Conservation (phyloP, 495 filamentous ascomycete genomes). For the Trichocladium uniseriatum region DNA sequence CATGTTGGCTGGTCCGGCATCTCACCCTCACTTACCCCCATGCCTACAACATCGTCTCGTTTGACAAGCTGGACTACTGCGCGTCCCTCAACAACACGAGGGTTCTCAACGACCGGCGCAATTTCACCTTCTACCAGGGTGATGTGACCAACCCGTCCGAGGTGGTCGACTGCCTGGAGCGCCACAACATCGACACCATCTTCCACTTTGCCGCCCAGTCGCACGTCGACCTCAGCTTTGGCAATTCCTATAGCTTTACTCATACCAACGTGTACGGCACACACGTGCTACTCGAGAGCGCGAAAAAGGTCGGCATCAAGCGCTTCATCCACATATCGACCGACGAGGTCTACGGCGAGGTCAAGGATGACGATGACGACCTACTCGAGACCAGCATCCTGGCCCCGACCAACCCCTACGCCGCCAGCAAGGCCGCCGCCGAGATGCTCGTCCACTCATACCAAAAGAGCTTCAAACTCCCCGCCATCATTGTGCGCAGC, state of each 20-base stretch:
- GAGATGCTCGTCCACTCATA: slow-evolving; percentile 76
- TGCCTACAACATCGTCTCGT: slow-evolving; percentile 63
- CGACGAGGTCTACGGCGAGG: slow-evolving; percentile 72
- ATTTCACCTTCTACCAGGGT: slow-evolving; percentile 68
- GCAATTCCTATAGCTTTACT: slow-evolving; percentile 62
- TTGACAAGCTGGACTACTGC: slow-evolving; percentile 70
- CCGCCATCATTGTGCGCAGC: slow-evolving; percentile 59
- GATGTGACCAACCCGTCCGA: slow-evolving; percentile 55
- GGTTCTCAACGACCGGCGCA: slow-evolving; percentile 47
- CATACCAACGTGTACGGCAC: slow-evolving; percentile 65
- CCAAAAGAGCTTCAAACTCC: slow-evolving; percentile 60
- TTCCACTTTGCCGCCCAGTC: slow-evolving; percentile 72
- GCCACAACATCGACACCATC: slow-evolving; percentile 60
- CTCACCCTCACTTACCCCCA: slow-evolving; percentile 55
- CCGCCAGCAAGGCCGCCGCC: slow-evolving; percentile 67
- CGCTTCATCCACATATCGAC: slow-evolving; percentile 66
- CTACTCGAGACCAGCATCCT: slow-evolving; percentile 52
- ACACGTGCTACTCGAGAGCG: slow-evolving; percentile 60
- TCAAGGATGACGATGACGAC: slow-evolving; percentile 51
- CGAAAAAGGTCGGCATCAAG: slow-evolving; percentile 51
- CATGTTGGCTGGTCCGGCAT: slow-evolving; percentile 66
- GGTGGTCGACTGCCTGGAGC: slow-evolving; percentile 49
- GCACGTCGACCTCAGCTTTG: slow-evolving; percentile 64
- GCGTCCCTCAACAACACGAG: slow-evolving; percentile 62
- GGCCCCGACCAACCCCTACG: slow-evolving; percentile 67